These are phyloP conservation scores for Pythium grandisporangium DNA, from an alignment of 352 stramenopile genomes.

Conservation along the genomic window DNA sequence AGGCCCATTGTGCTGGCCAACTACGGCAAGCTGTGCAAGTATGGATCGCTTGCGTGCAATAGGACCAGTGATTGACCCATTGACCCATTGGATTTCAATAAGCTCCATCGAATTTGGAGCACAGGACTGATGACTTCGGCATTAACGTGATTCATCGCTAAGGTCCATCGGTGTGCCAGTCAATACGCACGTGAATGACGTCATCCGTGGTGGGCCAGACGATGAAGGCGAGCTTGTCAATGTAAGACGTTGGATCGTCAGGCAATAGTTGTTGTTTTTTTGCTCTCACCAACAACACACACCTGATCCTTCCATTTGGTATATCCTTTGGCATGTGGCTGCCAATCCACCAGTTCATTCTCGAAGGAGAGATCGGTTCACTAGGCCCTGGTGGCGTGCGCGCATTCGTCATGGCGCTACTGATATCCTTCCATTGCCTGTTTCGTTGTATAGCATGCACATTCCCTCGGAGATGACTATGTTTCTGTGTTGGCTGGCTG, in stretches of 20 bases:
- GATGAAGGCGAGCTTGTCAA: slow-evolving; percentile 70
- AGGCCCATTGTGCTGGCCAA: slow-evolving; percentile 47
- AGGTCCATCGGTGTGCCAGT: slow-evolving; percentile 64
- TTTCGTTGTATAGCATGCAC: neutral
- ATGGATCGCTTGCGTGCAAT: neutral
- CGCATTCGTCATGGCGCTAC: slow-evolving; percentile 56
- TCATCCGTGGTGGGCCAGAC: slow-evolving; percentile 41
- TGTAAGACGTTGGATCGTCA: no score
- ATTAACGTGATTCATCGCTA: neutral
- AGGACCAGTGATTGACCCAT: neutral
- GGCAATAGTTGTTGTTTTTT: no score
- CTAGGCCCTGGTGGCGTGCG: slow-evolving; percentile 54
- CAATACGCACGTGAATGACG: slow-evolving; percentile 61
- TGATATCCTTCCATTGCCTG: slow-evolving; percentile 54
- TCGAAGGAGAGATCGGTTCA: slow-evolving; percentile 56
- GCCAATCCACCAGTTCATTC: slow-evolving; percentile 77
- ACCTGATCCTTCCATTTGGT: no score
- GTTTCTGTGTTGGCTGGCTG: neutral
- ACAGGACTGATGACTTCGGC: neutral
- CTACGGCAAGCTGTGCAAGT: slow-evolving; percentile 79
- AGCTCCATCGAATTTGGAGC: no score
- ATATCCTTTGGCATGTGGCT: no score
- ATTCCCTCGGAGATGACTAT: neutral
- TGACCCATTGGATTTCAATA: no score
- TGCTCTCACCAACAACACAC: no score